Evolutionary conservation across 83 land plant genomes (phyloP).

Genomic region (Thuja plicata): DNA sequence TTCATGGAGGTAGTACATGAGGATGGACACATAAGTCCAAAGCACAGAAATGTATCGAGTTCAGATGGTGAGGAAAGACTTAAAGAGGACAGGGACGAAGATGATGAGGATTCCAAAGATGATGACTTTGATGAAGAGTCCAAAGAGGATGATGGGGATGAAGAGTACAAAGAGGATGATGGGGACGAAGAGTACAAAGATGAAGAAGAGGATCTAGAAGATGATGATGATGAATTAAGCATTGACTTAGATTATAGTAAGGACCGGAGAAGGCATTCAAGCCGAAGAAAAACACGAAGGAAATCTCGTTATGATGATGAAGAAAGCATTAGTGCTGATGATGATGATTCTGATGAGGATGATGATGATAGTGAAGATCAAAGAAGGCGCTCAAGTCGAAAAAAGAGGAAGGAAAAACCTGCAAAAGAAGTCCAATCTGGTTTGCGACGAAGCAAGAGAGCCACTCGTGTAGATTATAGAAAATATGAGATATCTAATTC

Average conservation of each 20-base stretch:
- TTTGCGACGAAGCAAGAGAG: constrained; percentile 20
- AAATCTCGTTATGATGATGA: neutral
- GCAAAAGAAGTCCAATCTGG: neutral
- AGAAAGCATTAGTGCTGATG: constrained; percentile 6
- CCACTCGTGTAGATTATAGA: constrained; percentile 16
- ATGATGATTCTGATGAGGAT: neutral
- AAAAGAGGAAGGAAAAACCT: constrained; percentile 11
- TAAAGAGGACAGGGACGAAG: neutral
- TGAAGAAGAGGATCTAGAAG: constrained; percentile 14
- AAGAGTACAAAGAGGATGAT: constrained; percentile 16
- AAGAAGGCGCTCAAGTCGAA: neutral
- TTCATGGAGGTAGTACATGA: neutral
- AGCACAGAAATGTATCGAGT: neutral
- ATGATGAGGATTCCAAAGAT: constrained; percentile 10
- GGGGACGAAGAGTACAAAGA: constrained; percentile 16
- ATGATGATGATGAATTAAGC: constrained; percentile 8
- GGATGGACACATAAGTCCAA: neutral
- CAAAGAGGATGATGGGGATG: constrained; percentile 13
- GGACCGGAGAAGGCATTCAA: constrained; percentile 4
- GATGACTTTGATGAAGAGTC: constrained; percentile 4
- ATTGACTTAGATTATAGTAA: neutral
- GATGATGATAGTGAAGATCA: constrained; percentile 4
- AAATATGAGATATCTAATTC: constrained; percentile 17
- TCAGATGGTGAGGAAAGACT: constrained; percentile 3
- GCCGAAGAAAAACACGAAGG: constrained; percentile 5